phyloP scores from a whole-genome alignment of 805 yeast species.

The Myxozyma monticola region DNA sequence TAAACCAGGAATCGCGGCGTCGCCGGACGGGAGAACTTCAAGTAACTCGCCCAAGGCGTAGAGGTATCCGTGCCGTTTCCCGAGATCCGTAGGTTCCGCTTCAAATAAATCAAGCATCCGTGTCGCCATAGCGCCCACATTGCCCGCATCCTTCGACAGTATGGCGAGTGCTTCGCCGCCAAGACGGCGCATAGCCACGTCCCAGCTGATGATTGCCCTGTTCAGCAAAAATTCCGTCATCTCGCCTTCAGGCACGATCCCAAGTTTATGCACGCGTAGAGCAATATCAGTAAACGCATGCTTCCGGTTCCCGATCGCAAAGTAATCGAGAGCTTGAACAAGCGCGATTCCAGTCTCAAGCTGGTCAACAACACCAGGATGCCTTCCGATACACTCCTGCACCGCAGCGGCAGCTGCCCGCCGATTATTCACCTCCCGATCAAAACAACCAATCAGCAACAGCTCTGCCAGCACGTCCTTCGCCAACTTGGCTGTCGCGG shows the following conservation, averaged over 20 bases:
- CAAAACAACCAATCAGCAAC: conserved; percentile 61
- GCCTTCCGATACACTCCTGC: conserved; percentile 82
- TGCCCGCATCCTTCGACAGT: conserved; percentile 1
- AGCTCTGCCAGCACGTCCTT: conserved; percentile 41
- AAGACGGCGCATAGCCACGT: conserved; percentile 46
- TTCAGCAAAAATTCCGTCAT: conserved; percentile 39
- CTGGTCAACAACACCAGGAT: conserved; percentile 32
- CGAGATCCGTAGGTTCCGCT: too few relatives aligned
- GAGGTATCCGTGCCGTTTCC: conserved; percentile 33
- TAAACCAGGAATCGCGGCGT: too few relatives aligned
- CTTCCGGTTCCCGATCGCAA: conserved; percentile 47
- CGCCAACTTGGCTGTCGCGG: conserved; percentile 25
- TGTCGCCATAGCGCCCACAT: too few relatives aligned
- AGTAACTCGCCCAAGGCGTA: conserved; percentile 33
- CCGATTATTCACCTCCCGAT: conserved; percentile 69
- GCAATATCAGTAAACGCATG: conserved; percentile 46
- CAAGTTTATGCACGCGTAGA: conserved; percentile 29
- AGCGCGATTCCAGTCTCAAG: conserved; percentile 43
- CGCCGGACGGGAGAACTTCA: too few relatives aligned
- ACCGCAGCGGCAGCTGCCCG: conserved; percentile 83
- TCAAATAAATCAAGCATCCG: too few relatives aligned
- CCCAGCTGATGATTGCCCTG: conserved; percentile 42
- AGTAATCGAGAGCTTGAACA: conserved; percentile 60
- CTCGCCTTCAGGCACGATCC: conserved; percentile 2
- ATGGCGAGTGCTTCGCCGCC: conserved; percentile 44